These are phyloP conservation scores for Podospora didyma DNA, from an alignment of 495 filamentous ascomycete genomes.

Conservation along the genomic window DNA sequence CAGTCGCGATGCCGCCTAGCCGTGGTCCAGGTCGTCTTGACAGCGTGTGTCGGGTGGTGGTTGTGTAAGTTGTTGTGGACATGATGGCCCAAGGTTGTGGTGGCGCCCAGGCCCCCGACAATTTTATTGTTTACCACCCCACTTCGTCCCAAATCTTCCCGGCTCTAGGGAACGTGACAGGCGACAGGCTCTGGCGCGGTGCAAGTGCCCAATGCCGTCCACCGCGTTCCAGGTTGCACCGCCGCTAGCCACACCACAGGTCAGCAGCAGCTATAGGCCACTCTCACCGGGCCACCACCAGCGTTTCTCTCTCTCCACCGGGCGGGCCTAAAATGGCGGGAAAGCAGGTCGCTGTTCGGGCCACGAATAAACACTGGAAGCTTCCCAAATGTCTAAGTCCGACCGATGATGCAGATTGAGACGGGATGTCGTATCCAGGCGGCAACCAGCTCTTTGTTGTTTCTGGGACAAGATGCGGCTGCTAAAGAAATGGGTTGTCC, in stretches of 20 bases:
- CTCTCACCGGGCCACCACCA: background rate
- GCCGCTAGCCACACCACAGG: too few relatives aligned
- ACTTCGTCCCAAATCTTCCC: background rate
- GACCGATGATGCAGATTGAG: too few relatives aligned
- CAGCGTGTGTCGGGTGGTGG: constrained; percentile 72
- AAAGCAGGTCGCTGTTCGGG: constrained; percentile 3
- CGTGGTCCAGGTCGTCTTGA: constrained; percentile 26
- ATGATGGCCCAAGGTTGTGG: constrained; percentile 23
- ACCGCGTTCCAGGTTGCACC: too few relatives aligned
- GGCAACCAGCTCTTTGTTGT: background rate
- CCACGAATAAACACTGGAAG: background rate
- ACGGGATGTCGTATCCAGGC: background rate
- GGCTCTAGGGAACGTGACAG: background rate
- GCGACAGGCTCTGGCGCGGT: background rate
- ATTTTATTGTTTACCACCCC: constrained; percentile 29
- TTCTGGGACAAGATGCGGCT: background rate
- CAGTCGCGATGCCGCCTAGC: constrained; percentile 45
- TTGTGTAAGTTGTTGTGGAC: constrained; percentile 53
- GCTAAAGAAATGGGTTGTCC: background rate
- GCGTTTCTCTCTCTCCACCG: background rate
- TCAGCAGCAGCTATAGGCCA: background rate
- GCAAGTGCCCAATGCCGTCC: too few relatives aligned
- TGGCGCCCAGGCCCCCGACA: constrained; percentile 2
- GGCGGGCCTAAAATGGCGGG: background rate
- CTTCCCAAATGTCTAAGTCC: too few relatives aligned